Percentiles rank a stretch among this genome's conserved stretches.
These are phyloP conservation scores for Luffa acutangula DNA, from an alignment of 306 rosid genomes.

Conservation along the genomic window DNA sequence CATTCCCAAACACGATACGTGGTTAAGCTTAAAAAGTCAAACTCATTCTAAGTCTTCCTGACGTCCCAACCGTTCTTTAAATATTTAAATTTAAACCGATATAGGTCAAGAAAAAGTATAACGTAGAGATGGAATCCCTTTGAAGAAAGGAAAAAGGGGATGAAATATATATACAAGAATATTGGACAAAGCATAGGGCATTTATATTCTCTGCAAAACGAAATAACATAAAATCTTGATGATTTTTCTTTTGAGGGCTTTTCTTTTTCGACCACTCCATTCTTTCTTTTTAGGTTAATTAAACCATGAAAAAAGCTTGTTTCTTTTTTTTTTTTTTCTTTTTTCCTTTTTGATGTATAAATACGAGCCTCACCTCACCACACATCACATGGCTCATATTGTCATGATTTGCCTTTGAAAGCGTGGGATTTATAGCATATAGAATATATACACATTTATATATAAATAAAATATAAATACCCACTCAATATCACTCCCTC, in stretches of 20 bases:
- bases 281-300: constrained; percentile 3
- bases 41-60: too few relatives aligned
- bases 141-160: background rate
- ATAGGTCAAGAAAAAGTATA: too few relatives aligned
- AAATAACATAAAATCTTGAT: background rate
- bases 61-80: too few relatives aligned
- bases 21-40: too few relatives aligned
- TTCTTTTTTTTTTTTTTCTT: background rate
- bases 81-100: too few relatives aligned
- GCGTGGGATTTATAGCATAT: background rate
- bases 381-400: background rate
- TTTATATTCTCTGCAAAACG: background rate
- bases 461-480: background rate
- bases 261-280: background rate
- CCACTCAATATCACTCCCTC: background rate
- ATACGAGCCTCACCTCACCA: background rate
- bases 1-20: too few relatives aligned
- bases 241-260: background rate
- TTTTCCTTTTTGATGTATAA: background rate
- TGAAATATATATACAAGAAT: background rate
- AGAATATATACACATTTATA: background rate
- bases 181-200: background rate
- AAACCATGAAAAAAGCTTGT: background rate
- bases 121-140: background rate
- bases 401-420: constrained; percentile 3